These are phyloP conservation scores for Botrytis squamosa DNA, from an alignment of 2,329 filamentous ascomycete genomes.

Conservation along the genomic window DNA sequence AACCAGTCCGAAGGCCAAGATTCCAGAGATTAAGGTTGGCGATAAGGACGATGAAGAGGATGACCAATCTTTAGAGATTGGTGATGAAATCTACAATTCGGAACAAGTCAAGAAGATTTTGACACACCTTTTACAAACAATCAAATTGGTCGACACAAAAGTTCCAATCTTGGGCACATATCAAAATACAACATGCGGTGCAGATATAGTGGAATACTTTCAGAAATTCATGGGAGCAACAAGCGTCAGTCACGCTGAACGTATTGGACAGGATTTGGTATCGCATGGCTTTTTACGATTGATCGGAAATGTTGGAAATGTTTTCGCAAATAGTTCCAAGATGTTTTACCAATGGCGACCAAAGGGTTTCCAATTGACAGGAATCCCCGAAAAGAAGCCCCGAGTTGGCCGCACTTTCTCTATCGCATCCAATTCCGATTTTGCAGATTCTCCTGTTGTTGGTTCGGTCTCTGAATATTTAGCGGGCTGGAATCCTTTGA, in stretches of 20 bases:
- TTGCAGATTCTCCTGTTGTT: constrained; percentile 75
- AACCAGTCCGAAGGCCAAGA: constrained; percentile 62
- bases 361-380: constrained; percentile 84
- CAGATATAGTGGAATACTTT: constrained; percentile 94
- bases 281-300: constrained; percentile 82
- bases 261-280: constrained; percentile 91
- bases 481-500: constrained; percentile 88
- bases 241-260: constrained; percentile 86
- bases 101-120: constrained; percentile 92
- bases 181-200: constrained; percentile 84
- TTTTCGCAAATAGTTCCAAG: constrained; percentile 94
- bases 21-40: constrained; percentile 86
- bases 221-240: constrained; percentile 82
- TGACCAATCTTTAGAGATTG: constrained; percentile 84
- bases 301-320: constrained; percentile 90
- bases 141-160: constrained; percentile 87
- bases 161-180: constrained; percentile 95
- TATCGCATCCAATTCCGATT: constrained; percentile 57
- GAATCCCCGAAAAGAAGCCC: constrained; percentile 84
- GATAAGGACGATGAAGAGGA: constrained; percentile 68
- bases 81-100: constrained; percentile 79
- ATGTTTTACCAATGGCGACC: constrained; percentile 98
- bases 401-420: constrained; percentile 73
- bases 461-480: constrained; percentile 86
- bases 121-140: constrained; percentile 77